phyloP scores from a whole-genome alignment of 2,329 filamentous ascomycete species.

The Penicillium sclerotigenum region DNA sequence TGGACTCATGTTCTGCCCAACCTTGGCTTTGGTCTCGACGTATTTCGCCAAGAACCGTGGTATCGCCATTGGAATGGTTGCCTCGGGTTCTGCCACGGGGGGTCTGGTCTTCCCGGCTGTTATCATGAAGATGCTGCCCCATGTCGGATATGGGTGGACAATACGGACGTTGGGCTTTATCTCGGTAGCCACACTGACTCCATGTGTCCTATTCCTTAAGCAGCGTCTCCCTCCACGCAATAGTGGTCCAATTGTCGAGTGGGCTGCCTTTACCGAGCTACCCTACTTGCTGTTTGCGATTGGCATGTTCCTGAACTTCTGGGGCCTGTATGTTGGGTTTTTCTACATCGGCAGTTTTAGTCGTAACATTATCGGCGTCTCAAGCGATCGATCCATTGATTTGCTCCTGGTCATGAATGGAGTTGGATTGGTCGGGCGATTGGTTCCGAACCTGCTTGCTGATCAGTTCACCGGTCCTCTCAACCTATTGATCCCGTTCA shows the following conservation, averaged over 20 bases:
- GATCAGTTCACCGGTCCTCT: slow-evolving; percentile 57
- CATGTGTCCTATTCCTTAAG: slow-evolving; percentile 46
- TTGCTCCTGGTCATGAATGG: slow-evolving; percentile 65
- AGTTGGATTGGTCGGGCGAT: slow-evolving; percentile 56
- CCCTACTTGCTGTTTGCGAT: slow-evolving; percentile 46
- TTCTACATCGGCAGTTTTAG: slow-evolving; percentile 48
- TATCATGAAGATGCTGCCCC: slow-evolving; percentile 55
- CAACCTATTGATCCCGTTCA: slow-evolving; percentile 58
- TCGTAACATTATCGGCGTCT: slow-evolving; percentile 40
- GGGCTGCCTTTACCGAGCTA: slow-evolving; percentile 50
- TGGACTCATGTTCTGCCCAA: slow-evolving; percentile 55
- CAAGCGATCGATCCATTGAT: slow-evolving; percentile 52
- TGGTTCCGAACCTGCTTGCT: slow-evolving; percentile 58
- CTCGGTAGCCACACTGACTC: slow-evolving; percentile 48
- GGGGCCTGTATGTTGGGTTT: slow-evolving; percentile 54
- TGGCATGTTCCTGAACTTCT: slow-evolving; percentile 48
- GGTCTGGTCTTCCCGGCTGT: slow-evolving; percentile 63
- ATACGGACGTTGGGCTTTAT: slow-evolving; percentile 61
- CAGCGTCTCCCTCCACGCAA: slow-evolving; percentile 51
- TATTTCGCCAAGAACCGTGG: slow-evolving; percentile 61
- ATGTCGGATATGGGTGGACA: slow-evolving; percentile 63
- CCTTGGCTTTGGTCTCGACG: slow-evolving; percentile 54
- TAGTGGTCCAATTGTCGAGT: slow-evolving; percentile 52
- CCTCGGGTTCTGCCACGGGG: slow-evolving; percentile 60
- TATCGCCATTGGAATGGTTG: slow-evolving; percentile 59